Conservation (phyloP, 768 basidiomycete genomes). For the Solioccasus polychromus region DNA sequence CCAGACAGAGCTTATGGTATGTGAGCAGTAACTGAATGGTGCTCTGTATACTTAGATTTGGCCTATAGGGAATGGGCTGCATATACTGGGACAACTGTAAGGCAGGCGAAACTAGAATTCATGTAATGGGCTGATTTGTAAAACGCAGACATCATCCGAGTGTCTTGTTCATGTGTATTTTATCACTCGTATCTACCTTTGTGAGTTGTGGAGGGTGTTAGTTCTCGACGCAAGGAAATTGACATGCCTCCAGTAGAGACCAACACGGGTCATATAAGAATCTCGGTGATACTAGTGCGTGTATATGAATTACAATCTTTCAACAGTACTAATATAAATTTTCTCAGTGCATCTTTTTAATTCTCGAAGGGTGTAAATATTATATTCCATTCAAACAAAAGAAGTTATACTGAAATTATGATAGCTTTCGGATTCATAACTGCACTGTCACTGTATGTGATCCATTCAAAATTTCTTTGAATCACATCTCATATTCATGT, state of each 20-base stretch:
- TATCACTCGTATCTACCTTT: constrained; percentile 19
- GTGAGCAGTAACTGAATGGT: not conserved
- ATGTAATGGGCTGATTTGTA: constrained; percentile 2
- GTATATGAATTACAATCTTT: not conserved
- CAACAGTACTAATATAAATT: not conserved
- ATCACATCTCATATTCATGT: not conserved
- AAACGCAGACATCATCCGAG: constrained; percentile 12
- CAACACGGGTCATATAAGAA: not conserved
- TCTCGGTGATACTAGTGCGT: constrained; percentile 20
- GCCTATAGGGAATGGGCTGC: constrained; percentile 10
- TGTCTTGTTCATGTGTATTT: constrained; percentile 26
- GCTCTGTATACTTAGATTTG: not conserved
- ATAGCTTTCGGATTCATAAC: constrained; percentile 18
- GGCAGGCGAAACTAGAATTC: not conserved
- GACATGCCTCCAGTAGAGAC: constrained; percentile 10
- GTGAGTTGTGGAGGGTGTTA: constrained; percentile 8
- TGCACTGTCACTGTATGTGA: constrained; percentile 12
- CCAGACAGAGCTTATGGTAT: constrained; percentile 1
- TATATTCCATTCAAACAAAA: not conserved
- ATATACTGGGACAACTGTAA: constrained; percentile 19
- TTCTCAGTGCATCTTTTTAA: constrained; percentile 11
- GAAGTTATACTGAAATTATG: constrained; percentile 1
- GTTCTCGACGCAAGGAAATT: not conserved
- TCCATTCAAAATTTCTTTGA: not conserved
- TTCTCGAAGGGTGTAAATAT: constrained; percentile 21